These are phyloP conservation scores for Raffaelea albimanens DNA, from an alignment of 2,329 filamentous ascomycete species.

Conservation along the genomic window DNA sequence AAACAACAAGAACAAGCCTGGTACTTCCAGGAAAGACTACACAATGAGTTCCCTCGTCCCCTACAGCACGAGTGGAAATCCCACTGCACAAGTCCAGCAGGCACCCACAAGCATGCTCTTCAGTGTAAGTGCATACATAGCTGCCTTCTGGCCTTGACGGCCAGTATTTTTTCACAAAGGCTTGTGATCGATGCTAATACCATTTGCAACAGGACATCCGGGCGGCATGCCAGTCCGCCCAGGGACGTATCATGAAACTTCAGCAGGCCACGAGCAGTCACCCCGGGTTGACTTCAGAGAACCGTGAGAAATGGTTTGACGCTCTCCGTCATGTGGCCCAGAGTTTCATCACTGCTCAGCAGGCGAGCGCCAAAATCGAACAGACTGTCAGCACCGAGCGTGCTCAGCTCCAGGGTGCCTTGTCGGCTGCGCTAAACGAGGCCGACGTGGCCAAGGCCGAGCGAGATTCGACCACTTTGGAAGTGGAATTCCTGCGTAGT, in stretches of 20 bases:
- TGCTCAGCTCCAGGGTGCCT: slow-evolving; percentile 7
- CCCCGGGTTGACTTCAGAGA: slow-evolving; percentile 7
- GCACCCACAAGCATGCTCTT: background rate
- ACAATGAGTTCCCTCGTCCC: background rate
- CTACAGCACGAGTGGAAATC: background rate
- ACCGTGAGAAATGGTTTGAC: slow-evolving; percentile 9
- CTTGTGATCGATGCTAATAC: background rate
- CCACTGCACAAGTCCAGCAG: background rate
- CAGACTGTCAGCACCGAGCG: slow-evolving; percentile 9
- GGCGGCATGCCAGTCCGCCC: slow-evolving; percentile 10
- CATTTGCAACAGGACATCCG: slow-evolving; percentile 13
- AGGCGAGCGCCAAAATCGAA: slow-evolving; percentile 10
- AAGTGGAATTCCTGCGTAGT: slow-evolving; percentile 8
- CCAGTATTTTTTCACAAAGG: too few relatives aligned
- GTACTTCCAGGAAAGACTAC: background rate
- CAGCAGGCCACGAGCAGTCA: slow-evolving; percentile 14
- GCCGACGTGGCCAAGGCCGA: slow-evolving; percentile 5
- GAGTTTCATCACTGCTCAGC: slow-evolving; percentile 13
- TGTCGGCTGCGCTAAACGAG: slow-evolving; percentile 10
- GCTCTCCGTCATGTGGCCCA: slow-evolving; percentile 12
- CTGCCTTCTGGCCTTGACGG: too few relatives aligned
- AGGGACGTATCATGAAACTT: slow-evolving; percentile 13
- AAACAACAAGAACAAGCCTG: too few relatives aligned
- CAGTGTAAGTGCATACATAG: background rate
- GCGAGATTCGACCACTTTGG: slow-evolving; percentile 5